Base-by-base conservation (phyloP, 257 asterid genomes). In the Capsicum pubescens region DNA sequence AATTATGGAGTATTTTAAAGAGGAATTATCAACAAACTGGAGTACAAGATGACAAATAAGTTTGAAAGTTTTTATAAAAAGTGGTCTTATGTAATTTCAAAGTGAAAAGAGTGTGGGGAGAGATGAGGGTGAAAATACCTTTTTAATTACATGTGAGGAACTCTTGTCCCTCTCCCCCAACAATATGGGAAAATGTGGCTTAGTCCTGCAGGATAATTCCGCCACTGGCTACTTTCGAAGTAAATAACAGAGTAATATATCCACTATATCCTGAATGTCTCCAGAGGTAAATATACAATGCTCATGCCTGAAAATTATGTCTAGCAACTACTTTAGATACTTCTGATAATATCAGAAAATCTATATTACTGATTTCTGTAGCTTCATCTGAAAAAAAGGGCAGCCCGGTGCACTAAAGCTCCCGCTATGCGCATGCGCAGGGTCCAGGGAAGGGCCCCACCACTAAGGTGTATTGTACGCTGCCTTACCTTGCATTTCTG, bases 261-360 rank as follows among this genome's bases (percentile, higher is more conserved):
- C 54, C 76, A 39, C 26, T 39, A 15, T 15, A 68, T 15, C 77
- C 77, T 16, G 26, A 68, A 39, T 68, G 54, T 68, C 17, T 68
- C 77, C 77, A 0, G 26, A 19, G 77, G 54, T 39, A 68, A 68
- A 68, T 68, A 39, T 39, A 68, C 77, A 39, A 68, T 36, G 52
- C 54, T 68, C 77, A 15, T 68, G 16, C 77, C 76, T 39, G 77
- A 39, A 8, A 68, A 39, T 68, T 68, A 39, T 68, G 77, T 39
- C 77, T 68, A 36, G 54, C 54, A 36, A 15, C 77, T 68, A 39
- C 77, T 68, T 14, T 68, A 15, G 77, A 68, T 68, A 39, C 77
- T 39, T 52, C 36, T 68, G 54, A 68, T 68, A 68, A 36, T 68
- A 15, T 35, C 76, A 68, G 76, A 68, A 68, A 44, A 36, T 68